Evolutionary conservation across 2,329 filamentous ascomycete genomes (phyloP).

Genomic region (Cercospora sesami): DNA sequence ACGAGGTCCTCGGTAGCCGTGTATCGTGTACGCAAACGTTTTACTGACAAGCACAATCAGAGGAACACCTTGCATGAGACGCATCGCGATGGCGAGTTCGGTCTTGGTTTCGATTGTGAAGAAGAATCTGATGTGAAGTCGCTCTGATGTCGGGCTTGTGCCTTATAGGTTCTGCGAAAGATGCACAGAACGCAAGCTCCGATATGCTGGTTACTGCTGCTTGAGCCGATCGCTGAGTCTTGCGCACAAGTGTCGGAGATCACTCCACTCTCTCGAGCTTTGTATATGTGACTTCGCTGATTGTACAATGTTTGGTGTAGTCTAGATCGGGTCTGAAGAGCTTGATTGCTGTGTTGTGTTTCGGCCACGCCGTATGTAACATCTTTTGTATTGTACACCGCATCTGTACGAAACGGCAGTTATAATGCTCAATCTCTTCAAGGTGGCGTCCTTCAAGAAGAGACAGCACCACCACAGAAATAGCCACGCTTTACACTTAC

Average conservation of each 20-base stretch:
- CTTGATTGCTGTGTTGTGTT: neutral
- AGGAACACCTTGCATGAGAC: neutral
- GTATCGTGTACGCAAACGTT: neutral
- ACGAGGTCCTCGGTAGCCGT: neutral
- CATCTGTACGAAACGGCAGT: neutral
- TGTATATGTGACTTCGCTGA: neutral
- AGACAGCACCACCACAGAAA: neutral
- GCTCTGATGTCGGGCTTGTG: neutral
- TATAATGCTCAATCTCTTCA: neutral
- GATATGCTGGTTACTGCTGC: neutral
- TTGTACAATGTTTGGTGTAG: neutral
- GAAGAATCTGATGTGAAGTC: too few species aligned
- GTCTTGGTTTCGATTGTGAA: neutral
- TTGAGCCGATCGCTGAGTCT: neutral
- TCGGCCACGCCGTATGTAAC: neutral
- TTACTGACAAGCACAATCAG: neutral
- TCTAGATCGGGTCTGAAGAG: neutral
- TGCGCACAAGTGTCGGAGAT: neutral
- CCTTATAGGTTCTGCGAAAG: neutral
- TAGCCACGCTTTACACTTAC: neutral
- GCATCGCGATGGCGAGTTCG: neutral
- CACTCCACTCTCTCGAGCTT: neutral
- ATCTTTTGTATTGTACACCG: neutral
- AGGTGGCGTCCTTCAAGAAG: neutral
- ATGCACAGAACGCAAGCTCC: neutral